Base-by-base conservation (phyloP, 768 basidiomycete genomes). In the Scleroderma citrinum region DNA sequence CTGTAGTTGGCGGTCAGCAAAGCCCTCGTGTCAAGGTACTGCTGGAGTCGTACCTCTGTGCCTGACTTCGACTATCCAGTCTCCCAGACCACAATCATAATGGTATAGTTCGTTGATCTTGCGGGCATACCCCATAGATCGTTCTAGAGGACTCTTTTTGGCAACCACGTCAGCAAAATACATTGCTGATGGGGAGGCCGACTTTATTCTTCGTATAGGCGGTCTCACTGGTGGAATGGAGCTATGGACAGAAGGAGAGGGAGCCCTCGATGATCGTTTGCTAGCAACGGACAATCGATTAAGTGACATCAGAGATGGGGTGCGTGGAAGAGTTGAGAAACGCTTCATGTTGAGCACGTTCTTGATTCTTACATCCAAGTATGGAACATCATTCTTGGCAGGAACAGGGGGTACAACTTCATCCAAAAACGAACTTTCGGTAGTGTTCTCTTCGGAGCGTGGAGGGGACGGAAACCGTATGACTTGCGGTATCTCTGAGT, bases 71-170 rank as follows among this genome's bases (percentile, higher is more conserved):
- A 69, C 55, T 21, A 91, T 66, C 92, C 92, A 94, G n/a, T 85
- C 81, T 17, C 71, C 69, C 46, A 93, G 67, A 29, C 91, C 89
- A 56, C 85, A 85, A 58, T 91, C 86, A 59, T 80, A 82, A 52
- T 74, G 70, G 47, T 80, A 80, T 17, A 94, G 64, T 61, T 92
- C 88, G 59, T 90, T 89, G 54, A 93, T 88, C 70, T 92, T 93
- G 56, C 73, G 69, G 21, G 86, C 84, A 57, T 93, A 94, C 32
- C 82, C 78, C 20, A 69, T 61, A 51, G 84, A 87, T 42, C 91
- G 76, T 58, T 92, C 91, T 4, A 78, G 51, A 2, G 84, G 58
- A 24, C 74, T 82, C 54, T 71, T 76, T 64, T 75, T 74, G 13
- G 66, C 60, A 26, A 73, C 57, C 3, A 93, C 73, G 59, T 94